Percentiles rank a stretch among this genome's conserved stretches.
Evolutionary conservation across 345 rosid species (phyloP).

Genomic region (Raphanus sativus): DNA sequence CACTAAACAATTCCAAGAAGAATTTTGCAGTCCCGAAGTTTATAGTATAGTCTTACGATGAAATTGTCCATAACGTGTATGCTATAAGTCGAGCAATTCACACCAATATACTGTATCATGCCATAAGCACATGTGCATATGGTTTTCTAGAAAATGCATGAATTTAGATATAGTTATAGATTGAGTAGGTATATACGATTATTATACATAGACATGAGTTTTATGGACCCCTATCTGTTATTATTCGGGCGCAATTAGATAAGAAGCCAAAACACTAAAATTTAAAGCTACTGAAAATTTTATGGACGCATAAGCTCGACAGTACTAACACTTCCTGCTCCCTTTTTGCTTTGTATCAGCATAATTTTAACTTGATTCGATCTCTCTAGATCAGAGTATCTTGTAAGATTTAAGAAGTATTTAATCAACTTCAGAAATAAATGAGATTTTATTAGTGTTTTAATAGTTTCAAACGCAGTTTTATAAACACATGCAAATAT

Average conservation of each 20-base stretch:
- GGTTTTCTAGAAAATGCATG: not conserved
- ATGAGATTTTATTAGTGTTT: not conserved
- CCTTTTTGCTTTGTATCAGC: slow-evolving; percentile 2
- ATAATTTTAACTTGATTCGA: not conserved
- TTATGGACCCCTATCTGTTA: slow-evolving; percentile 24
- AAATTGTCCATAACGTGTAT: slow-evolving; percentile 24
- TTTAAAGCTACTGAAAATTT: slow-evolving; percentile 13
- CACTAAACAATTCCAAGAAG: slow-evolving; percentile 21
- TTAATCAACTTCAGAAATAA: not conserved
- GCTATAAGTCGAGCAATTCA: slow-evolving; percentile 14
- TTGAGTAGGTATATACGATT: not conserved
- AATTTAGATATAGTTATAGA: slow-evolving; percentile 1
- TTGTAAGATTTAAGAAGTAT: not conserved
- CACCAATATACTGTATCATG: slow-evolving; percentile 6
- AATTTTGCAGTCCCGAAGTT: slow-evolving; percentile 29
- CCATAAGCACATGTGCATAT: slow-evolving; percentile 6
- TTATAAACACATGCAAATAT: not conserved
- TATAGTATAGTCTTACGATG: slow-evolving; percentile 17
- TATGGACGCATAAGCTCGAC: slow-evolving; percentile 19
- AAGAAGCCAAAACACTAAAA: slow-evolving; percentile 19
- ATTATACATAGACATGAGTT: slow-evolving; percentile 21
- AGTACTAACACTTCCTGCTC: slow-evolving; percentile 17
- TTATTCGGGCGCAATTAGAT: slow-evolving; percentile 7
- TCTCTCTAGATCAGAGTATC: not conserved
- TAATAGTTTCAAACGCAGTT: not conserved